Percentiles rank a stretch among this genome's conserved stretches.
Evolutionary conservation across 2,329 filamentous ascomycete genomes (phyloP).

Genomic region (Xenoacremonium recifei): DNA sequence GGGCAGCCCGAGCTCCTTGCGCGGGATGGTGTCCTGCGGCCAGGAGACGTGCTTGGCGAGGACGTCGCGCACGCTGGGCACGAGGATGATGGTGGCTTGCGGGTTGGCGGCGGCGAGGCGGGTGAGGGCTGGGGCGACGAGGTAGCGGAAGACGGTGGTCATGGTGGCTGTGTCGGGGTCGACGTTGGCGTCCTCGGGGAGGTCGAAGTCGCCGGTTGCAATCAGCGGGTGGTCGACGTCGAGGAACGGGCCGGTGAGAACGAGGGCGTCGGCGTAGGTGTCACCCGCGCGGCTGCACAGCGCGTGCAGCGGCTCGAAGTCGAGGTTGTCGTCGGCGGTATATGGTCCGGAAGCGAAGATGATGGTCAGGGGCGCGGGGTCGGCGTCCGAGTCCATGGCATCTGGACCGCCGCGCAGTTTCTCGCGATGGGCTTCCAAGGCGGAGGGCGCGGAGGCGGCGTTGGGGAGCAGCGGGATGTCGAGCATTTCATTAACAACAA

Average conservation of each 20-base stretch:
- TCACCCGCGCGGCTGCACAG: slow-evolving; percentile 77
- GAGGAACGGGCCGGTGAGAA: slow-evolving; percentile 85
- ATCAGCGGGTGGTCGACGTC: slow-evolving; percentile 89
- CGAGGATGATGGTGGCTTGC: slow-evolving; percentile 74
- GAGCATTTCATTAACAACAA: slow-evolving; percentile 75
- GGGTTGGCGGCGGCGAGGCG: slow-evolving; percentile 70
- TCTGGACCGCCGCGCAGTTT: slow-evolving; percentile 65
- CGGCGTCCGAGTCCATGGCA: slow-evolving; percentile 52
- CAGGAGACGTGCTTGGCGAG: slow-evolving; percentile 83
- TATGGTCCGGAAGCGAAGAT: slow-evolving; percentile 85
- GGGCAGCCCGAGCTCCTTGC: slow-evolving; percentile 74
- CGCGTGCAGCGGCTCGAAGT: slow-evolving; percentile 82
- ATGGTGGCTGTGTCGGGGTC: slow-evolving; percentile 80
- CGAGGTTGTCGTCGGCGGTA: slow-evolving; percentile 87
- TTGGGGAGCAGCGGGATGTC: slow-evolving; percentile 71
- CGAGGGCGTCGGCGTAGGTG: slow-evolving; percentile 71
- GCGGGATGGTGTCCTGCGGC: slow-evolving; percentile 64
- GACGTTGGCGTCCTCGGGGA: slow-evolving; percentile 63
- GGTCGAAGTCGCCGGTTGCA: slow-evolving; percentile 74
- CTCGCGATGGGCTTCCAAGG: slow-evolving; percentile 67
- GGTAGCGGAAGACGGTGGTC: slow-evolving; percentile 76
- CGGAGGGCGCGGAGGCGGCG: slow-evolving; percentile 66
- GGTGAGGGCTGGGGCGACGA: slow-evolving; percentile 73
- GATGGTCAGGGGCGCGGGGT: slow-evolving; percentile 68
- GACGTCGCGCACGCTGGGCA: slow-evolving; percentile 80